Evolutionary conservation across 306 rosid genomes (phyloP), one percentile per base, ranked within the genome.

Genomic region (Macrotyloma uniflorum): DNA sequence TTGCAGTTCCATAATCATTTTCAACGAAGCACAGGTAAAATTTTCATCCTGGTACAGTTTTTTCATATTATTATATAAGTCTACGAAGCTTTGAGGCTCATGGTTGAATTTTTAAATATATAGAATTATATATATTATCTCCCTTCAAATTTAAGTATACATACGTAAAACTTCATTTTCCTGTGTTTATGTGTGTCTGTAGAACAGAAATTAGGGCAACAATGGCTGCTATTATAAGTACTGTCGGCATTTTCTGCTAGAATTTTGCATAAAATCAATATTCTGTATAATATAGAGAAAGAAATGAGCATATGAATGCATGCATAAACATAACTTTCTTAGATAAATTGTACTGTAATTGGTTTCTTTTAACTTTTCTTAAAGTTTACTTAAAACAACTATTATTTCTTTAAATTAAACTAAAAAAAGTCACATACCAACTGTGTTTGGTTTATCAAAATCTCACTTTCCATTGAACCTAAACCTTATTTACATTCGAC

Each of bases 141-240:
- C 36, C 36, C 36, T 35, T 35, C 38, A 6, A 35, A 35, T 26
- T 20, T 24, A 40, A 43, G 13, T 38, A 22, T 8, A 9, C 9
- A 9, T 5, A 6, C 4, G 8, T 58, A 3, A 58, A 58, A 57
- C 35, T 24, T 18, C 64, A 57, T 2, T 23, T 23, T 9, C 10
- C 2, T 57, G 4, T 24, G 12, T 55, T 2, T 53, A 11, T 2
- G 4, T 54, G 64, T 58, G 36, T 55, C 3, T 61, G 23, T n/a
- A 26, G 40, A 9, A 59, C 23, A 51, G n/a, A 65, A 50, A 51
- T 40, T 67, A 51, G 67, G 65, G 74, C 81, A 77, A 38, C 74
- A 64, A 18, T 2, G 42, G 18, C n/a, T 42, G 30, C 47, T 64
- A 2, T 12, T 26, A 74, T 15, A 53, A 16, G 47, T 36, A 40